phyloP scores from a whole-genome alignment of 305 asterid species.

The Fraxinus platypoda region DNA sequence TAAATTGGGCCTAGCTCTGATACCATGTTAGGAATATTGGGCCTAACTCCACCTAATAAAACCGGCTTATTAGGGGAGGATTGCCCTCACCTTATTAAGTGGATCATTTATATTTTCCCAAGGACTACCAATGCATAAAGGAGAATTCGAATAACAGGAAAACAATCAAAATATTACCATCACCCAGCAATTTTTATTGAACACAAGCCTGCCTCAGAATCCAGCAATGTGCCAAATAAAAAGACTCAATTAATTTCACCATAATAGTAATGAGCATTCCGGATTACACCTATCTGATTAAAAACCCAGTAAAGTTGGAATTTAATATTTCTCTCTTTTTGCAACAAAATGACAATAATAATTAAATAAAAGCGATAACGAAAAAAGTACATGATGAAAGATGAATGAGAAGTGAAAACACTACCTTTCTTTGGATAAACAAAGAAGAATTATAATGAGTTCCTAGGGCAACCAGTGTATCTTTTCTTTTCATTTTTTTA shows the following conservation, averaged over 20 bases:
- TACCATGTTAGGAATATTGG: too few species aligned
- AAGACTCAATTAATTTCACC: not conserved
- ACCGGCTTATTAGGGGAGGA: too few species aligned
- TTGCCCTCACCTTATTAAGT: too few species aligned
- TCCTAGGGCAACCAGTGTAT: not conserved
- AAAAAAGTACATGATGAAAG: not conserved
- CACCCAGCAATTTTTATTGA: not conserved
- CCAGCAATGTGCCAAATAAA: not conserved
- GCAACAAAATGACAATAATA: not conserved
- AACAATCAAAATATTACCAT: not conserved
- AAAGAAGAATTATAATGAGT: not conserved
- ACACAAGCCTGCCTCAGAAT: not conserved
- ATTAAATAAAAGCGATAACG: not conserved
- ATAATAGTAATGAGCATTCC: not conserved
- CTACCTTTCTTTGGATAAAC: not conserved
- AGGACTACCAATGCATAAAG: not conserved
- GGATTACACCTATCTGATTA: not conserved
- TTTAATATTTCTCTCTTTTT: not conserved
- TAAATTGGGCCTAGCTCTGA: too few species aligned
- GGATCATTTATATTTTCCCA: too few species aligned
- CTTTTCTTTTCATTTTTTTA: not conserved
- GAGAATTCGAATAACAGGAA: not conserved
- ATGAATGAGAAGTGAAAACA: not conserved
- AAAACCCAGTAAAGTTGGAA: not conserved
- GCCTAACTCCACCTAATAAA: too few species aligned